Evolutionary conservation across 2,329 filamentous ascomycete species (phyloP).

Genomic region (Parascedosporium putredinis): DNA sequence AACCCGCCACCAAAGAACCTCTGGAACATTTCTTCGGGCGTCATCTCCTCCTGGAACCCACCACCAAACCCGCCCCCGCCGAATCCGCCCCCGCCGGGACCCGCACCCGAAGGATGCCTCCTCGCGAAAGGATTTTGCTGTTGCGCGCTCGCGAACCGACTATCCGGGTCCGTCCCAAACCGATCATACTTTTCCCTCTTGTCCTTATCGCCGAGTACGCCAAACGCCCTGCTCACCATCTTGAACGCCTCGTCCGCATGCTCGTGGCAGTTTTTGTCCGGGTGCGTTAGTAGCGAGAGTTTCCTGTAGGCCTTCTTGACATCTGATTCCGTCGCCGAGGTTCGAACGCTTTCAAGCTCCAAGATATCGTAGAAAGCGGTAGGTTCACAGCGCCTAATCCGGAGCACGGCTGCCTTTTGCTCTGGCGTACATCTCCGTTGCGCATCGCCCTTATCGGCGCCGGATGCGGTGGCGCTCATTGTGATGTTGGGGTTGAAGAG

Average conservation of each 20-base stretch:
- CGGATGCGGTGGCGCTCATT: conserved; percentile 30
- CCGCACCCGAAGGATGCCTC: conserved; percentile 28
- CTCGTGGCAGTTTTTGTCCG: conserved; percentile 96
- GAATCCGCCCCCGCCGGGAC: conserved; percentile 39
- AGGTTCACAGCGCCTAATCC: conserved; percentile 72
- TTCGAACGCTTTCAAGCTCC: conserved; percentile 53
- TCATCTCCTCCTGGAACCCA: conserved; percentile 85
- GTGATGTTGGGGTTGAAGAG: background rate
- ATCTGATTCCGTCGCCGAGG: conserved; percentile 64
- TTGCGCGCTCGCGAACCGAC: conserved; percentile 60
- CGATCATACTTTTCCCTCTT: conserved; percentile 84
- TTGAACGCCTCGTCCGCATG: conserved; percentile 98
- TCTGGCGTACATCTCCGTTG: conserved; percentile 74
- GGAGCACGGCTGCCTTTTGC: conserved; percentile 82
- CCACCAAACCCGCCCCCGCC: conserved; percentile 28
- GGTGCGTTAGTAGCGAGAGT: conserved; percentile 86
- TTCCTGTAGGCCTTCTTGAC: conserved; percentile 98
- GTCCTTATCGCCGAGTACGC: conserved; percentile 83
- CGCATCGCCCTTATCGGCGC: conserved; percentile 34
- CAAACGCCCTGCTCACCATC: conserved; percentile 90
- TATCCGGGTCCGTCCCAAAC: conserved; percentile 88
- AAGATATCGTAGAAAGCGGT: conserved; percentile 97
- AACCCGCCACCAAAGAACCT: conserved; percentile 86
- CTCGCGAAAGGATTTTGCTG: conserved; percentile 47
- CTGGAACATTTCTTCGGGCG: conserved; percentile 92